Evolutionary conservation across 73 alveolate genomes (phyloP), one percentile per base, ranked within the genome.

Genomic region (Blepharisma japonicum): DNA sequence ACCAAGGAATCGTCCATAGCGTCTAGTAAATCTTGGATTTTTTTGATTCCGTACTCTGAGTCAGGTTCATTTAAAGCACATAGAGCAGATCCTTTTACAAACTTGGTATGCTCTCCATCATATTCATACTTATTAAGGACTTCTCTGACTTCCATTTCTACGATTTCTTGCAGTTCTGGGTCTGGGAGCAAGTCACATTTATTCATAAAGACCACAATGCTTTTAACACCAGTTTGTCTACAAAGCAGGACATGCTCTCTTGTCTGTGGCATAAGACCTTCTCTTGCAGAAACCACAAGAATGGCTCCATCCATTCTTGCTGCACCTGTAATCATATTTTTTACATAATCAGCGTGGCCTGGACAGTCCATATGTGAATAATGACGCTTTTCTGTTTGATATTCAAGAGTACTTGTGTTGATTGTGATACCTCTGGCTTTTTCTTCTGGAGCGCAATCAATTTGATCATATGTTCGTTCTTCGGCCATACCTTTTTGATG

Each of bases 211-310:
- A 91, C 92, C 66, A 91, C 87, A 56, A 91, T 91, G 55, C 83
- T 89, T 86, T 90, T 86, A 55, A 90, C 96, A 47, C 96, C 98
- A 66, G 91, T 92, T 82, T 92, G 81, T 77, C 94, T 77, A 89
- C 94, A 85, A 56, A 94, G 50, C n/a, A 61, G 53, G 18, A 61
- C 77, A 61, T 61, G 77, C 21, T 61, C 56, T 61, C 98, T 82
- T 32, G 99, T 94, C 84, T 95, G 91, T 21, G 99, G 97, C 99
- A 95, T 95, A 56, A 94, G 93, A 9, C 93, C 93, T 45, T 86
- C 90, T 38, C 89, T 78, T 6, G 93, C 89, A 25, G 90, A 76
- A 39, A 86, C 93, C 48, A 86, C 90, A 54, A 86, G 68, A 32
- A 86, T 81, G 42, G 90, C 93, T 50, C 89, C 90, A 80, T 86